Evolutionary conservation across 768 basidiomycete species (phyloP).

Genomic region (Boletus rex-veris): DNA sequence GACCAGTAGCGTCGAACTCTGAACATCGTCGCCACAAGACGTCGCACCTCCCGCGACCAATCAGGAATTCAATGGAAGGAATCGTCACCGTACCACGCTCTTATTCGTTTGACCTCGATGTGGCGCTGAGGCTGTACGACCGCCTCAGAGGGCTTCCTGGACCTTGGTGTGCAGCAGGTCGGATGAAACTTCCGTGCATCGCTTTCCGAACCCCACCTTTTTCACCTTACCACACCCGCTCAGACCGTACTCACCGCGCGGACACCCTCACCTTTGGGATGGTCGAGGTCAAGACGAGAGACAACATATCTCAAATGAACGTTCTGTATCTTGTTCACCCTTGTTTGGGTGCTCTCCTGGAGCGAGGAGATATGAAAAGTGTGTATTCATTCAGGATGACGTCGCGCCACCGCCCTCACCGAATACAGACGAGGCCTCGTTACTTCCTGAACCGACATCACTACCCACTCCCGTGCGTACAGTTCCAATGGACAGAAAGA

Average conservation of each 20-base stretch:
- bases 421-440: background rate
- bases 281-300: background rate
- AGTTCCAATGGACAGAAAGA: background rate
- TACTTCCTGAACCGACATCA: background rate
- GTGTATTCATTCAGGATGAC: too few species aligned
- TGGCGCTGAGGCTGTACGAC: background rate
- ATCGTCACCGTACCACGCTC: too few species aligned
- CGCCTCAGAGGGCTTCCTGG: background rate
- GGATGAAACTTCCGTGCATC: slow-evolving; percentile 2
- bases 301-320: background rate
- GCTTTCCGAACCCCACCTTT: background rate
- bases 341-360: background rate
- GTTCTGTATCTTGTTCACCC: background rate
- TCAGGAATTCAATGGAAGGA: background rate
- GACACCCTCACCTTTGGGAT: background rate
- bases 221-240: background rate
- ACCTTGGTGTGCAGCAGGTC: background rate
- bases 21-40: too few species aligned
- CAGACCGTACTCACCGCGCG: background rate
- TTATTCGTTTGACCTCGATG: background rate
- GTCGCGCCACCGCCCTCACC: background rate
- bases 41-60: background rate
- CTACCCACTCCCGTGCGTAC: background rate
- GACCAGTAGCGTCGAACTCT: background rate
- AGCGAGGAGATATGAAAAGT: background rate